phyloP scores from a whole-genome alignment of 352 stramenopile species.

The Blastocystis sp. region DNA sequence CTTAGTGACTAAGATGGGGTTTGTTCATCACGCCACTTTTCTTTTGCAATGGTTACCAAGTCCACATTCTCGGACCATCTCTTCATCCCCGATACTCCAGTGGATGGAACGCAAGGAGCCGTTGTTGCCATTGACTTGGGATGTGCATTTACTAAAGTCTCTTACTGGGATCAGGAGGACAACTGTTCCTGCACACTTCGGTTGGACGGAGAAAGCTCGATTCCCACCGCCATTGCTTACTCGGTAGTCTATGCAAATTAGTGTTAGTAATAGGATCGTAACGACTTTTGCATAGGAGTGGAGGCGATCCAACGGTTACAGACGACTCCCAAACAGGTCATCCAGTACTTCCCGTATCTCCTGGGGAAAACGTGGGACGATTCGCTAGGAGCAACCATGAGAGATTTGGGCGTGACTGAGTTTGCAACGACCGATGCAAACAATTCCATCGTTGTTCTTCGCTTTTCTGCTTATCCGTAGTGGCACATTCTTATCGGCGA shows the following conservation, averaged over 20 bases:
- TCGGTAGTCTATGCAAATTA: background rate
- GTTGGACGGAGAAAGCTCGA: conserved; percentile 15
- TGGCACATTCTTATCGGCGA: conserved; percentile 47
- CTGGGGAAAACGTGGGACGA: background rate
- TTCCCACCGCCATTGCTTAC: conserved; percentile 57
- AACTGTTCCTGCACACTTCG: conserved; percentile 11
- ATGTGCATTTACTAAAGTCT: conserved; percentile 51
- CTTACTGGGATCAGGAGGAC: conserved; percentile 62
- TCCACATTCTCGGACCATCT: background rate
- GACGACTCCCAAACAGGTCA: conserved; percentile 48
- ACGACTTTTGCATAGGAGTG: conserved; percentile 11
- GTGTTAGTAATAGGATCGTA: background rate
- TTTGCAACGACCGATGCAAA: background rate
- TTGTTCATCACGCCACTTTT: conserved; percentile 18
- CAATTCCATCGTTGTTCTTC: background rate
- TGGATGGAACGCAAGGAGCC: background rate
- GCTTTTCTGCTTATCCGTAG: background rate
- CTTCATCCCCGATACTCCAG: background rate
- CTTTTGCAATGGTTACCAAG: background rate
- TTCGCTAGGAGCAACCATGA: background rate
- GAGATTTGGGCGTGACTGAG: background rate
- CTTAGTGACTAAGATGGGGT: conserved; percentile 15
- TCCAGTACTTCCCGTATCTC: conserved; percentile 27
- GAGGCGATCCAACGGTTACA: conserved; percentile 14
- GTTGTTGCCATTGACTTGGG: conserved; percentile 54